These are phyloP conservation scores for Aspergillus baeticus DNA, from an alignment of 495 filamentous ascomycete genomes.

Conservation along the genomic window DNA sequence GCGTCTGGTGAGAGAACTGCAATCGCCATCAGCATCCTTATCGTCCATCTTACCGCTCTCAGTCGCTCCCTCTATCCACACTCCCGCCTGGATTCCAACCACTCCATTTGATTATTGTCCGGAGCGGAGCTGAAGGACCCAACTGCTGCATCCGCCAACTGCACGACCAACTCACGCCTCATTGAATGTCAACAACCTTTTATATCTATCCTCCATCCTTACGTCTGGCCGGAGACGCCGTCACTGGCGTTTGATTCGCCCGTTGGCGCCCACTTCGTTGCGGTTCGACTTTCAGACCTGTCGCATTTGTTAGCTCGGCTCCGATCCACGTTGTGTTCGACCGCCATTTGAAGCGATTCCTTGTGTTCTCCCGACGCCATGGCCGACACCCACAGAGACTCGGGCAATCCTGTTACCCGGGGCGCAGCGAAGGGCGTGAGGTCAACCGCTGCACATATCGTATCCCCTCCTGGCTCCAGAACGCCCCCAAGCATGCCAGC, in stretches of 20 bases:
- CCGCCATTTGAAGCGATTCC: conserved; percentile 15
- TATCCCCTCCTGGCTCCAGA: conserved; percentile 43
- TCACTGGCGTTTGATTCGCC: conserved; percentile 5
- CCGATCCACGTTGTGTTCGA: conserved; percentile 17
- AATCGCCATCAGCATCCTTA: conserved; percentile 5
- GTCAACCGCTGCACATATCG: conserved; percentile 27
- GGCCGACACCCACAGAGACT: conserved; percentile 22
- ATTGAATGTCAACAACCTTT: conserved; percentile 7
- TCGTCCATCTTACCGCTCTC: conserved; percentile 4
- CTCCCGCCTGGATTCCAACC: conserved; percentile 13
- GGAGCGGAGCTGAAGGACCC: conserved; percentile 21
- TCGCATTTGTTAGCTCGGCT: conserved; percentile 21
- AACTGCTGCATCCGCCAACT: conserved; percentile 16
- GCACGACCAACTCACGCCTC: conserved; percentile 10
- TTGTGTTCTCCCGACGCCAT: conserved; percentile 15
- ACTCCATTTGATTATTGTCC: conserved; percentile 22
- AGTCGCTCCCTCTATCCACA: conserved; percentile 15
- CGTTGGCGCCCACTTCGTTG: conserved; percentile 13
- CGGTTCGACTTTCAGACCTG: conserved; percentile 18
- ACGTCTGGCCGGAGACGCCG: conserved; percentile 1
- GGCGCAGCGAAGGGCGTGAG: conserved; percentile 17
- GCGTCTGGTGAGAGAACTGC: conserved; percentile 23
- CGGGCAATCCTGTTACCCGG: conserved; percentile 14
- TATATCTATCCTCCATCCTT: conserved; percentile 3
- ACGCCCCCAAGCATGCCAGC: conserved; percentile 45